Evolutionary conservation across 1,284 basidiomycete genomes (phyloP), one percentile per base, ranked within the genome.

Genomic region (Meira nashicola): DNA sequence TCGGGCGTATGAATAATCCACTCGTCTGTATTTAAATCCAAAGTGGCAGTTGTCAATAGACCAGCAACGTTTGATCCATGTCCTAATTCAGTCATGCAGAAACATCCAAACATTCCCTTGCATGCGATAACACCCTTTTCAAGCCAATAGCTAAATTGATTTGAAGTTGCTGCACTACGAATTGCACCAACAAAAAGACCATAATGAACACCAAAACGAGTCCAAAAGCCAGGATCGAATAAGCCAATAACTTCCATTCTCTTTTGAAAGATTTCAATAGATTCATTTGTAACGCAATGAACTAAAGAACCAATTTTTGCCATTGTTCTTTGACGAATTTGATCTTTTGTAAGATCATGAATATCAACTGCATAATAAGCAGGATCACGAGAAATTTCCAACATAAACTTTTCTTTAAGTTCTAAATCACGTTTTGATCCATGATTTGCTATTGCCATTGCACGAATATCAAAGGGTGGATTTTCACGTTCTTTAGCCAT

Each of bases 21-120:
- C 70, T 84, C 82, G 76, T 84, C 83, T 2, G 81, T 77, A 53
- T 74, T 66, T 21, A 73, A 73, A 72, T 84, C 83, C 58, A 84
- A 83, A 1, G 83, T 84, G 0, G 83, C 83, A 4, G 83, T 84
- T 39, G 83, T 84, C 72, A 84, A 82, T 53, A 84, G 79, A 12
- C 83, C 83, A 9, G 83, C 83, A 25, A 84, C 83, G 69, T 84
- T 84, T 50, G 80, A 81, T 43, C 83, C 82, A 71, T 83, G 81
- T 8, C 79, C 79, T 11, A 81, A 68, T 71, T 81, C 80, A 25
- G 80, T 84, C 83, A 84, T 84, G 55, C 81, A 82, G 61, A 84
- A 84, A 75, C 83, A 84, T 17, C 83, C 83, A 53, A 83, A 82
- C 55, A 84, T 81, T 39, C 82, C 82, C 67, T 83, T 82, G 47